Conservation (phyloP, 441 rosid genomes). For the Adansonia madagascariensis region DNA sequence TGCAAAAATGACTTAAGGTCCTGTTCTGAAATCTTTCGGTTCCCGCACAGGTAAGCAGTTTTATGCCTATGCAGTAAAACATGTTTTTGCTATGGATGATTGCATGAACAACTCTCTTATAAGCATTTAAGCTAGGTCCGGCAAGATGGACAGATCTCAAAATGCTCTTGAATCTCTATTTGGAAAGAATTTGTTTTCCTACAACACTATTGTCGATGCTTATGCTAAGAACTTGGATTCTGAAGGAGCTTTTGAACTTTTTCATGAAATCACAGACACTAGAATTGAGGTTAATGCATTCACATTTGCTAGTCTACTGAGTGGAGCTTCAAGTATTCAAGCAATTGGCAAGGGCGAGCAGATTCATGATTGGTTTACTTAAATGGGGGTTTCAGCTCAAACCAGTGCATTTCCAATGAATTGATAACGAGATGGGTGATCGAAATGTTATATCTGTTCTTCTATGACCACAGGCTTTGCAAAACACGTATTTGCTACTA, state of each 20-base stretch:
- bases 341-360: conserved; percentile 62
- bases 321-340: conserved; percentile 60
- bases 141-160: conserved; percentile 60
- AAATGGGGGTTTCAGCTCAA: conserved; percentile 49
- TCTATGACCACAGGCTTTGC: conserved; percentile 68
- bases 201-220: conserved; percentile 50
- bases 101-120: conserved; percentile 64
- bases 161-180: conserved; percentile 60
- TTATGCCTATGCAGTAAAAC: conserved; percentile 47
- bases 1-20: conserved; percentile 52
- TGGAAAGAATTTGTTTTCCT: conserved; percentile 59
- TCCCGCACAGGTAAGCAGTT: conserved; percentile 48
- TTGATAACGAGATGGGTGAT: conserved; percentile 48
- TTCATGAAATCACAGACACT: conserved; percentile 41
- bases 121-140: conserved; percentile 57
- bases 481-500: conserved; percentile 55
- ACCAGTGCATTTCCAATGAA: conserved; percentile 51
- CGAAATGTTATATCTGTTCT: conserved; percentile 63
- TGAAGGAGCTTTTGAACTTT: conserved; percentile 46
- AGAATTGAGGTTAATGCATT: conserved; percentile 48
- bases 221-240: conserved; percentile 48
- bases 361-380: conserved; percentile 41
- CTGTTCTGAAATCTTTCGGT: conserved; percentile 39
- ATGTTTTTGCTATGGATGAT: conserved; percentile 47
- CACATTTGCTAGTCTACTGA: conserved; percentile 62